Evolutionary conservation across 2,329 filamentous ascomycete genomes (phyloP).

Genomic region (Venturia nashicola): DNA sequence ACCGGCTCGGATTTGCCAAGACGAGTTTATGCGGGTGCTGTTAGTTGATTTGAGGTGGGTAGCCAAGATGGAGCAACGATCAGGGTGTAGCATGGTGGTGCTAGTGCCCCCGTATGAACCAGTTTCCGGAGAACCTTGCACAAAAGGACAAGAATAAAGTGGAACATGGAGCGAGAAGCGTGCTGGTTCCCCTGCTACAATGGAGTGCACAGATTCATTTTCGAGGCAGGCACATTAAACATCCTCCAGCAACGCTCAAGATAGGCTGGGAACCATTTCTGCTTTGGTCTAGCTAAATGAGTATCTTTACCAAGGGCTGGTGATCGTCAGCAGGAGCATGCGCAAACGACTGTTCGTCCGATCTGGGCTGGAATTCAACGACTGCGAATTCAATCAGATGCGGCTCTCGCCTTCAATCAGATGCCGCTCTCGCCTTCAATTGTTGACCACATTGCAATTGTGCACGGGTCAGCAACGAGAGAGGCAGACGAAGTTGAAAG

Average conservation of each 20-base stretch:
- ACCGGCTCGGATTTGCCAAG: neutral
- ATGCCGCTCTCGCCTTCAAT: neutral
- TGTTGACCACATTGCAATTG: neutral
- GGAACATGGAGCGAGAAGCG: neutral
- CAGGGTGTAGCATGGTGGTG: neutral
- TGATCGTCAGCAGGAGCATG: no score
- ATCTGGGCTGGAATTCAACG: no score
- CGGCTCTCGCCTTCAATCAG: neutral
- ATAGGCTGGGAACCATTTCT: neutral
- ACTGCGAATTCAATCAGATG: no score
- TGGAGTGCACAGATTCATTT: neutral
- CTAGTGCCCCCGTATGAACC: neutral
- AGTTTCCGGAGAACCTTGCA: neutral
- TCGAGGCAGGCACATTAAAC: neutral
- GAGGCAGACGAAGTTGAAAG: neutral
- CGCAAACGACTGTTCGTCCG: no score
- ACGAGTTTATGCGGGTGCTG: neutral
- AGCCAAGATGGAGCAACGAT: neutral
- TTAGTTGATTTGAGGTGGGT: neutral
- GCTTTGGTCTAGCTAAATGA: neutral
- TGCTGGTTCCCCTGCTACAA: neutral
- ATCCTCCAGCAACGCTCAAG: neutral
- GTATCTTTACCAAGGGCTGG: no score
- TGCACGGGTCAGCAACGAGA: neutral
- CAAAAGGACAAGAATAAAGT: neutral